Evolutionary conservation across 371 early-diverging fungal genomes (phyloP).

Genomic region (Actinomucor elegans): DNA sequence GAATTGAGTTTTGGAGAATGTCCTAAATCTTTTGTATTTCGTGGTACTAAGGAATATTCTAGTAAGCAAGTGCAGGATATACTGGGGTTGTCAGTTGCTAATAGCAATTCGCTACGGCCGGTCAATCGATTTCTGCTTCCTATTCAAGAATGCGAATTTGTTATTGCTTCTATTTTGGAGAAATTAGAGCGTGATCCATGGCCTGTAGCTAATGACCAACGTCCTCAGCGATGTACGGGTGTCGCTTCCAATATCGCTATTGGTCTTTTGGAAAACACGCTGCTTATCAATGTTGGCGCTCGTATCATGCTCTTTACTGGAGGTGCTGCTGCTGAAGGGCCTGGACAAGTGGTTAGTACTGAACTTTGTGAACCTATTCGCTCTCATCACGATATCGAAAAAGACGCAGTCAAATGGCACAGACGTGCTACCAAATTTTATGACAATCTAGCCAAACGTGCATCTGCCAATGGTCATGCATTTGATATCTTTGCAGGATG

Average conservation of each 20-base stretch:
- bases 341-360: conserved; percentile 94
- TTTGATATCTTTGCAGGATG: conserved; percentile 56
- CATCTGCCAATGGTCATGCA: conserved; percentile 62
- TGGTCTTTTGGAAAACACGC: conserved; percentile 90
- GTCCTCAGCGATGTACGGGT: conserved; percentile 97
- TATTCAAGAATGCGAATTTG: conserved; percentile 92
- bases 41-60: conserved; percentile 96
- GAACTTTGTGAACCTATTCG: conserved; percentile 95
- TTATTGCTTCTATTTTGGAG: conserved; percentile 91
- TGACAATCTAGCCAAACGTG: conserved; percentile 86
- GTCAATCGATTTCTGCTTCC: conserved; percentile 85
- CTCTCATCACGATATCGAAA: conserved; percentile 96
- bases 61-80: conserved; percentile 94
- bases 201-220: conserved; percentile 93
- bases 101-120: conserved; percentile 61
- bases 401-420: conserved; percentile 89
- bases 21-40: conserved; percentile 97
- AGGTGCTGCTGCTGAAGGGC: conserved; percentile 98
- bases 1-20: conserved; percentile 93
- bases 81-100: conserved; percentile 72
- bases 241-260: conserved; percentile 95
- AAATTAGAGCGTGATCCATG: conserved; percentile 97
- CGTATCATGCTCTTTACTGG: conserved; percentile 97
- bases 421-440: conserved; percentile 95
- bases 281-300: conserved; percentile 92